Percentiles rank a stretch among this genome's conserved stretches.
These are phyloP conservation scores for Candida cerambycidarum DNA, from an alignment of 805 yeast genomes.

Conservation along the genomic window DNA sequence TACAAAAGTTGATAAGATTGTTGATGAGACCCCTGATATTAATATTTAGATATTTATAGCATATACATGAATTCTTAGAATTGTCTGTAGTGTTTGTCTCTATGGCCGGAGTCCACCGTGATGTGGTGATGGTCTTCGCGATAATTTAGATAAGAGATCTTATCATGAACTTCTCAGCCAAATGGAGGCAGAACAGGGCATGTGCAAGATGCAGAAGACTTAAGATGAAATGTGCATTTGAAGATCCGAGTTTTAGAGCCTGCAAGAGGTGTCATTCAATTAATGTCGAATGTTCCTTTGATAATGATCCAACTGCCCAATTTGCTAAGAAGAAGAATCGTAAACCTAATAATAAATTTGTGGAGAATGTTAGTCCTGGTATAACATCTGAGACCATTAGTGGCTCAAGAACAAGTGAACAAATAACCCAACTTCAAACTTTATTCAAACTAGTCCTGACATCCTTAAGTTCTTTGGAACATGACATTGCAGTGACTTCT, in stretches of 20 bases:
- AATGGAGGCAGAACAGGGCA: slow-evolving; percentile 49
- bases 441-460: slow-evolving; percentile 15
- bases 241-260: slow-evolving; percentile 42
- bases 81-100: background rate
- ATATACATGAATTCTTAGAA: background rate
- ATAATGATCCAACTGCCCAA: slow-evolving; percentile 51
- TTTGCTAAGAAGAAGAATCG: slow-evolving; percentile 36
- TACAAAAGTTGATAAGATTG: slow-evolving; percentile 58
- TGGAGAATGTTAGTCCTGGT: slow-evolving; percentile 15
- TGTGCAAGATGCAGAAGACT: slow-evolving; percentile 57
- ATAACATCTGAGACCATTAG: slow-evolving; percentile 15
- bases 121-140: too few relatives aligned
- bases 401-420: slow-evolving; percentile 15
- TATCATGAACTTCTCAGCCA: slow-evolving; percentile 31
- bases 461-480: slow-evolving; percentile 16
- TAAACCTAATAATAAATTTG: slow-evolving; percentile 17
- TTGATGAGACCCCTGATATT: slow-evolving; percentile 47
- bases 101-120: too few relatives aligned
- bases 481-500: slow-evolving; percentile 13
- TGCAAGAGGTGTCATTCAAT: slow-evolving; percentile 48
- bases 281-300: slow-evolving; percentile 47
- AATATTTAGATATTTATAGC: slow-evolving; percentile 15
- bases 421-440: slow-evolving; percentile 16
- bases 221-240: slow-evolving; percentile 53
- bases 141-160: background rate